A percentile compares a stretch with the other conserved stretches of the same genome.
phyloP scores from a whole-genome alignment of 2,329 filamentous ascomycete genomes.

The Byssothecium circinans region DNA sequence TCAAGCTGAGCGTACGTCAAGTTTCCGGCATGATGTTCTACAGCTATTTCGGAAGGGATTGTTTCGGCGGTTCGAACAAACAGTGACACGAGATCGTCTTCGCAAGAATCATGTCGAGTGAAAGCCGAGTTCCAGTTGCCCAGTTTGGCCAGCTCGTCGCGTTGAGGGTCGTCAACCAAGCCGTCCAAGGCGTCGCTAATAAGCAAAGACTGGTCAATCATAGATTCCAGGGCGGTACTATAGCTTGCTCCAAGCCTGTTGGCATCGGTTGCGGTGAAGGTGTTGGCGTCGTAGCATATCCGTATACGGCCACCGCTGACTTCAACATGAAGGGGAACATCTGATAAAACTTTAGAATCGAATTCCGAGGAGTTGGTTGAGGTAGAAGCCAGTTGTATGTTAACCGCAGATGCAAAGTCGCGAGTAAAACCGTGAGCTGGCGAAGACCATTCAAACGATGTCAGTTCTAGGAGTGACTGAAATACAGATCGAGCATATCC shows the following conservation, averaged over 20 bases:
- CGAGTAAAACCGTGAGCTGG: constrained; percentile 13
- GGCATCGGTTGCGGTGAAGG: constrained; percentile 1
- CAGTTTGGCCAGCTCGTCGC: background rate
- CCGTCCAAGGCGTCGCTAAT: background rate
- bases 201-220: background rate
- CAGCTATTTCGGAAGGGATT: constrained; percentile 1
- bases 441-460: constrained; percentile 11
- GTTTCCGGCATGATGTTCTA: background rate
- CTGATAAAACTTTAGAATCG: constrained; percentile 4
- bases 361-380: background rate
- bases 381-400: constrained; percentile 7
- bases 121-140: constrained; percentile 16
- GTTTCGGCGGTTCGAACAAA: constrained; percentile 6
- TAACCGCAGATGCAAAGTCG: constrained; percentile 13
- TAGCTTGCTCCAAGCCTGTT: constrained; percentile 1
- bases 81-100: constrained; percentile 17
- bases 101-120: constrained; percentile 4
- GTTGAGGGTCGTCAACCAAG: background rate
- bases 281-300: constrained; percentile 6
- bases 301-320: constrained; percentile 3
- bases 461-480: constrained; percentile 5
- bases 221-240: background rate
- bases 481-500: constrained; percentile 11
- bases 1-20: constrained; percentile 11
- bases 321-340: constrained; percentile 11